These are phyloP conservation scores for Tremella fuciformis DNA, from an alignment of 768 basidiomycete genomes.

Conservation along the genomic window DNA sequence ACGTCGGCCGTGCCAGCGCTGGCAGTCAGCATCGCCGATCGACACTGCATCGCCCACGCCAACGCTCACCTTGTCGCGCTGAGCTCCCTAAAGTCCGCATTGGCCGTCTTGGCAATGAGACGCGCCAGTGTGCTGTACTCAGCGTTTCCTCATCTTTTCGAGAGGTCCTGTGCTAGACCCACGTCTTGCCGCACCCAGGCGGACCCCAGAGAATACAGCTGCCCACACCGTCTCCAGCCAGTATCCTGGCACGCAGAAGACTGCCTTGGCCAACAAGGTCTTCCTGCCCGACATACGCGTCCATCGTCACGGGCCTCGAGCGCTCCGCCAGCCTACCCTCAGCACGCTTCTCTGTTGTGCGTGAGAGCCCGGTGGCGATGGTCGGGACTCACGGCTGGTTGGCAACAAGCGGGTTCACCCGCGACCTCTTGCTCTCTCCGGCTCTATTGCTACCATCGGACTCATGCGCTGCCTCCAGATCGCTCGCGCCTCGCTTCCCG, in stretches of 20 bases:
- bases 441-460: not conserved
- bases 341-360: not conserved
- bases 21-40: conserved; percentile 42
- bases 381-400: conserved; percentile 46
- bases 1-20: conserved; percentile 63
- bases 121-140: conserved; percentile 61
- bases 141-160: not conserved
- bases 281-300: conserved; percentile 70
- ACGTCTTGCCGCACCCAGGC: conserved; percentile 52
- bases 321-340: conserved; percentile 61
- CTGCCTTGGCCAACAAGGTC: conserved; percentile 63
- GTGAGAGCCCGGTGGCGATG: not conserved
- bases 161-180: conserved; percentile 8
- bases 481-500: not conserved
- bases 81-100: conserved; percentile 69
- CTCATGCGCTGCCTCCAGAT: not conserved
- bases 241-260: conserved; percentile 59
- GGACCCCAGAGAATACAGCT: conserved; percentile 55
- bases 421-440: conserved; percentile 34
- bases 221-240: conserved; percentile 56
- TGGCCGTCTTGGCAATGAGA: conserved; percentile 62
- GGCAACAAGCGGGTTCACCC: conserved; percentile 41
- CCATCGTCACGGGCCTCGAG: conserved; percentile 63
- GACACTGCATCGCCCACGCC: conserved; percentile 34
- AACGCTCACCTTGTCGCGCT: conserved; percentile 61